Base-by-base conservation (phyloP, 106 monocot genomes). In the Ottelia alismoides region DNA sequence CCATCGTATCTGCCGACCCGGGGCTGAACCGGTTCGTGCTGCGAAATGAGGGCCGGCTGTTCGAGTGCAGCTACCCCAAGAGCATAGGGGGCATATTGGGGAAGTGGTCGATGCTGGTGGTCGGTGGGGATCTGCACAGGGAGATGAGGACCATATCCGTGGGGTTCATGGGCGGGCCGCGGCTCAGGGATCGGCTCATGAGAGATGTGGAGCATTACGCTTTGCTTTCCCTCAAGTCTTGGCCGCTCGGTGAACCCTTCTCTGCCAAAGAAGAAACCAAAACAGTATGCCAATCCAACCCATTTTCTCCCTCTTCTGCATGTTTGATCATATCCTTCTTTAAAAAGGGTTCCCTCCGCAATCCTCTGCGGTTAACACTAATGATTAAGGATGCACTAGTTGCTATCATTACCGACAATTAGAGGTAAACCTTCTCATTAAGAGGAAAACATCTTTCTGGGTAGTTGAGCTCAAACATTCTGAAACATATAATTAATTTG, bases 1-100 rank as follows among this genome's bases (percentile, higher is more conserved):
- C 32, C 14, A 57, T 78, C 27, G 56, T 73, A 31, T 78, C 78
- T 16, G 69, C 73, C 22, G 73, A 78, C 46, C 24, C 73, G 1
- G 73, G 60, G 19, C 20, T 78, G n/a, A 78, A 61, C 55, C 46
- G 47, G 25, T 73, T 73, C 51, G 57, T 78, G 22, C 31, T 78
- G 9, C 69, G 65, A 73, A 78, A 78, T 24, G 73, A 69, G 5
- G 32, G 43, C 17, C 48, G 45, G 49, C 28, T 65, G 45, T 78
- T 78, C 47, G 69, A 56, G 23, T 30, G 43, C n/a, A 61, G 61
- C 20, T 61, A 61, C 58, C 56, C 78, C 0, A 49, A 25, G 27
- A 63, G 58, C 61, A 65, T 73, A 1, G 50, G 32, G 6, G 65
- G 55, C 12, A 51, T 78, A 30, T 12, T 78, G 4, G 73, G 78